Evolutionary conservation across 345 rosid genomes (phyloP).

Genomic region (Combretum micranthum): DNA sequence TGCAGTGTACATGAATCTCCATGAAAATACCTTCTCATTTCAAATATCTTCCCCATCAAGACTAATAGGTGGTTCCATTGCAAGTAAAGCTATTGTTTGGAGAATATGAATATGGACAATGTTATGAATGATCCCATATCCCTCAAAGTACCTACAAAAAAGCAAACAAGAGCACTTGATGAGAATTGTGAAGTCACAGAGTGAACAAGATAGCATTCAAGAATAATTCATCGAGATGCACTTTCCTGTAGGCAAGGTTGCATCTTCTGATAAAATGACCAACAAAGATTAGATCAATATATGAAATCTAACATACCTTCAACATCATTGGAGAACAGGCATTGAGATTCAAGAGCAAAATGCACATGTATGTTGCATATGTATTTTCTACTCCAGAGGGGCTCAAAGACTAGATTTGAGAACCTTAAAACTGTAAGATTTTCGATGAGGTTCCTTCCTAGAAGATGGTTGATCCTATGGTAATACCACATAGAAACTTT

Average conservation of each 20-base stretch:
- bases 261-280: constrained; percentile 63
- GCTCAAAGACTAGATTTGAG: constrained; percentile 72
- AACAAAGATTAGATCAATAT: constrained; percentile 17
- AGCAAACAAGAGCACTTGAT: neutral
- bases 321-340: too few species aligned
- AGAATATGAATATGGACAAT: constrained; percentile 69
- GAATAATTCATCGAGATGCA: constrained; percentile 13
- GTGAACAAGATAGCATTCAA: neutral
- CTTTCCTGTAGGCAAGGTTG: constrained; percentile 38
- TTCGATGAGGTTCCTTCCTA: constrained; percentile 72
- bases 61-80: constrained; percentile 82
- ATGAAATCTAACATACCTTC: neutral
- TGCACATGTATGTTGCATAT: constrained; percentile 55
- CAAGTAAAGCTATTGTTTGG: constrained; percentile 68
- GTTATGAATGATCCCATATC: constrained; percentile 71
- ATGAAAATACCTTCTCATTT: constrained; percentile 53
- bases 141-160: constrained; percentile 56
- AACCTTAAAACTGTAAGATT: constrained; percentile 70
- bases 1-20: neutral
- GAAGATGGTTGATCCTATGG: constrained; percentile 69
- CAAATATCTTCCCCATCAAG: constrained; percentile 79
- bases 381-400: constrained; percentile 65
- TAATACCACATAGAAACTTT: neutral
- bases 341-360: too few species aligned
- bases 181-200: neutral